Conservation (phyloP, 2,329 filamentous ascomycete species). For the Trichoderma sp. region DNA sequence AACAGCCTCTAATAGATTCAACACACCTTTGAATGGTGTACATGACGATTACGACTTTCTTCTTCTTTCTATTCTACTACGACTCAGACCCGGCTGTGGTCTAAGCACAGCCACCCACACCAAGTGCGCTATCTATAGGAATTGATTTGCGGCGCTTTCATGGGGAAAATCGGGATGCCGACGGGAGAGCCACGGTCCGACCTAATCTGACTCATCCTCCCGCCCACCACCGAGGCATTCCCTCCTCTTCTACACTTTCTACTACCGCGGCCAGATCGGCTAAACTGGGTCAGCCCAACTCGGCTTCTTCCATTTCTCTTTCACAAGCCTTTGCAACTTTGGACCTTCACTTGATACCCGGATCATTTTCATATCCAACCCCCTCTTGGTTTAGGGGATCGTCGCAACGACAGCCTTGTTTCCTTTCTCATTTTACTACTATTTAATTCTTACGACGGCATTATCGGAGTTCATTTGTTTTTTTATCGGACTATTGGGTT, state of each 20-base stretch:
- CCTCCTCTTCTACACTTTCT: background rate
- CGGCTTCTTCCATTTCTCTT: constrained; percentile 2
- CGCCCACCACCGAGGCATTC: background rate
- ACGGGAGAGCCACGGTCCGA: constrained; percentile 9
- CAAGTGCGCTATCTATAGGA: constrained; percentile 7
- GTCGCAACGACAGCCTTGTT: constrained; percentile 6
- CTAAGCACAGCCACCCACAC: constrained; percentile 4
- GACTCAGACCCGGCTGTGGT: background rate
- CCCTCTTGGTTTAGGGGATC: background rate
- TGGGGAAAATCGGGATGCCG: constrained; percentile 7
- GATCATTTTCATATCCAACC: background rate
- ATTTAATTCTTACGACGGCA: constrained; percentile 17
- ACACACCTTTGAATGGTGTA: background rate
- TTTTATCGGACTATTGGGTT: background rate
- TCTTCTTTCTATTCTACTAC: background rate
- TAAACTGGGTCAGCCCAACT: background rate
- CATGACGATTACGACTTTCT: constrained; percentile 5
- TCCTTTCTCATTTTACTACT: background rate
- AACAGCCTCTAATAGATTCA: constrained; percentile 2
- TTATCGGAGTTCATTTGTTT: constrained; percentile 14
- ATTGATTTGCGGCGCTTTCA: constrained; percentile 7
- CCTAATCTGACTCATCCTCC: constrained; percentile 8
- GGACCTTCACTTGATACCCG: constrained; percentile 13
- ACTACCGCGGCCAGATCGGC: constrained; percentile 9
- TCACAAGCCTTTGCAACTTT: background rate